These are phyloP conservation scores for Tulasnella sp. DNA, from an alignment of 768 basidiomycete genomes.

Conservation along the genomic window DNA sequence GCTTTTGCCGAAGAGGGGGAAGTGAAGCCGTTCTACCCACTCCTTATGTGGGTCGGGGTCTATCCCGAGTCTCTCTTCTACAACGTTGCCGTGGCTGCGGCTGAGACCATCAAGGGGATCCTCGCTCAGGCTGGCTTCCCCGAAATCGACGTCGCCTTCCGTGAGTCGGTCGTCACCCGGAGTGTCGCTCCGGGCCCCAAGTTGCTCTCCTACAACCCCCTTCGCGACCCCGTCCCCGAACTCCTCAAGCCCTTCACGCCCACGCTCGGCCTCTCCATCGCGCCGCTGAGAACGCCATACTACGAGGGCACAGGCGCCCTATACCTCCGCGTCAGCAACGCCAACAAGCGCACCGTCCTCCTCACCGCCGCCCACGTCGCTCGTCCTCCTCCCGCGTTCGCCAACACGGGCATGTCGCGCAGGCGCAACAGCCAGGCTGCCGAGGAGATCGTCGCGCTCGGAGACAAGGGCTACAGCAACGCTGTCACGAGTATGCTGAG, in stretches of 20 bases:
- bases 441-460: slow-evolving; percentile 29
- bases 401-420: slow-evolving; percentile 21
- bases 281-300: slow-evolving; percentile 25
- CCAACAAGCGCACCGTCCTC: slow-evolving; percentile 23
- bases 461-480: slow-evolving; percentile 22
- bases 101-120: slow-evolving; percentile 20
- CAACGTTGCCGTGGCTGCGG: slow-evolving; percentile 21
- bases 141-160: slow-evolving; percentile 24
- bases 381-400: slow-evolving; percentile 25
- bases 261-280: slow-evolving; percentile 30
- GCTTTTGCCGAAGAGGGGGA: slow-evolving; percentile 22
- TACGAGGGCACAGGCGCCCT: slow-evolving; percentile 31
- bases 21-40: slow-evolving; percentile 18
- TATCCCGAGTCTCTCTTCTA: slow-evolving; percentile 24
- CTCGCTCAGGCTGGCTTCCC: slow-evolving; percentile 20
- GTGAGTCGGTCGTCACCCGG: slow-evolving; percentile 23
- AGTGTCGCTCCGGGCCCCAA: slow-evolving; percentile 21
- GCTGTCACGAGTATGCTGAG: slow-evolving; percentile 25
- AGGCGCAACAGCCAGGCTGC: too few species aligned
- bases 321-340: slow-evolving; percentile 25
- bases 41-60: slow-evolving; percentile 23
- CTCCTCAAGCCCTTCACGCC: slow-evolving; percentile 28
- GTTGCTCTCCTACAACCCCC: slow-evolving; percentile 24
- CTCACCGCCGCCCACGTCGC: slow-evolving; percentile 31
- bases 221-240: slow-evolving; percentile 22